Percentiles rank a stretch among this genome's conserved stretches.
These are phyloP conservation scores for Scheffersomyces amazonensis DNA, from an alignment of 805 yeast genomes.

Conservation along the genomic window DNA sequence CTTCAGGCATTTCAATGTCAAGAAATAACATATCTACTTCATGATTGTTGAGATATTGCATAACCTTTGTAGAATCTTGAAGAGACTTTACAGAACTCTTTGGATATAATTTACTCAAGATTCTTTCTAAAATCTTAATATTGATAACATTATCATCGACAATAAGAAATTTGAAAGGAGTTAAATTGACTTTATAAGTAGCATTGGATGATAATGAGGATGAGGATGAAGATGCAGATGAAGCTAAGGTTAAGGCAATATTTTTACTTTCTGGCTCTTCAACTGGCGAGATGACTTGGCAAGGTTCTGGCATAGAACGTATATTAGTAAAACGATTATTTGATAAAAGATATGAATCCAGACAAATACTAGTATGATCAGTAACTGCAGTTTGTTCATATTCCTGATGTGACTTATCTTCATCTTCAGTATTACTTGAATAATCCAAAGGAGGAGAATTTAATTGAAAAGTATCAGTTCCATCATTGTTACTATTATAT, in stretches of 20 bases:
- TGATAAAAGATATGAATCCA: conserved; percentile 2
- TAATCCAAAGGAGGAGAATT: conserved; percentile 3
- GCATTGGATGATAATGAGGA: not conserved
- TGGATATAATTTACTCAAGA: conserved; percentile 34
- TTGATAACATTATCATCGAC: conserved; percentile 45
- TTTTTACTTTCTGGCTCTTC: not conserved
- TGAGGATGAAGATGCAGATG: not conserved
- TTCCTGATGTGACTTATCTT: not conserved
- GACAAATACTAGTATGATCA: conserved; percentile 1
- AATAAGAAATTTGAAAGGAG: conserved; percentile 18
- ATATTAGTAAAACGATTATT: conserved; percentile 1
- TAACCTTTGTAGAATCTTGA: conserved; percentile 28
- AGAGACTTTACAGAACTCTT: conserved; percentile 22
- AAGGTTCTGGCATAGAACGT: not conserved
- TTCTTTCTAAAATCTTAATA: conserved; percentile 30
- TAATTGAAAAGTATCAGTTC: not conserved
- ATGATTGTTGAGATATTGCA: conserved; percentile 12
- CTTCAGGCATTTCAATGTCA: conserved; percentile 45
- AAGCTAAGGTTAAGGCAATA: not conserved
- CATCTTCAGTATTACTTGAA: not conserved
- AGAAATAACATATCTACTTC: conserved; percentile 32
- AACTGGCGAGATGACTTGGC: conserved; percentile 1
- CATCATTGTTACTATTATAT: not conserved
- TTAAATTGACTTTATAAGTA: conserved; percentile 8
- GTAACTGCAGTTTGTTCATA: conserved; percentile 2